These are phyloP conservation scores for Vigna mungo DNA, from an alignment of 306 rosid species.

Conservation along the genomic window DNA sequence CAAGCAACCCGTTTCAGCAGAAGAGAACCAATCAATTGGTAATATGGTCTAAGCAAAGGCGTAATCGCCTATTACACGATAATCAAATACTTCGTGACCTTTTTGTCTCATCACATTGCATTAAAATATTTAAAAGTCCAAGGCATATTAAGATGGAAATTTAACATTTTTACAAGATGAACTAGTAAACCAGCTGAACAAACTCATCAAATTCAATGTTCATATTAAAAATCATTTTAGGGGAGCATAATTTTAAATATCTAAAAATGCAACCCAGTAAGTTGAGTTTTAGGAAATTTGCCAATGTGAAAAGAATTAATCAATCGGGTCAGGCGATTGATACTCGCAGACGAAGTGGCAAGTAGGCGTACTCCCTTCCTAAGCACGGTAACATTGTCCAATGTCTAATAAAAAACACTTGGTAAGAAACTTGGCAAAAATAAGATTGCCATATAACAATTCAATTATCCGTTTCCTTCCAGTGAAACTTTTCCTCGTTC, in stretches of 20 bases:
- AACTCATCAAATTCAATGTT: background rate
- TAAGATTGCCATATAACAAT: background rate
- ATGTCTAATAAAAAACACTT: no score
- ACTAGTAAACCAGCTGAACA: background rate
- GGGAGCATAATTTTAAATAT: background rate
- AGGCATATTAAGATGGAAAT: background rate
- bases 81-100: background rate
- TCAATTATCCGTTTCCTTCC: background rate
- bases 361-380: no score
- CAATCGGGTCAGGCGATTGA: no score
- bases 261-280: background rate
- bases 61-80: background rate
- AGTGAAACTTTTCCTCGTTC: background rate
- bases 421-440: background rate
- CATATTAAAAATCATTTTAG: background rate
- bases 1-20: background rate
- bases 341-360: no score
- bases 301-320: no score
- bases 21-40: conserved; percentile 12
- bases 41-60: background rate
- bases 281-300: no score
- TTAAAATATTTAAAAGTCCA: no score
- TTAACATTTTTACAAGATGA: background rate
- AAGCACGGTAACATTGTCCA: no score
- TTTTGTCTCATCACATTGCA: background rate